These are phyloP conservation scores for Guyanaporus albipodus DNA, from an alignment of 768 basidiomycete genomes.

Conservation along the genomic window DNA sequence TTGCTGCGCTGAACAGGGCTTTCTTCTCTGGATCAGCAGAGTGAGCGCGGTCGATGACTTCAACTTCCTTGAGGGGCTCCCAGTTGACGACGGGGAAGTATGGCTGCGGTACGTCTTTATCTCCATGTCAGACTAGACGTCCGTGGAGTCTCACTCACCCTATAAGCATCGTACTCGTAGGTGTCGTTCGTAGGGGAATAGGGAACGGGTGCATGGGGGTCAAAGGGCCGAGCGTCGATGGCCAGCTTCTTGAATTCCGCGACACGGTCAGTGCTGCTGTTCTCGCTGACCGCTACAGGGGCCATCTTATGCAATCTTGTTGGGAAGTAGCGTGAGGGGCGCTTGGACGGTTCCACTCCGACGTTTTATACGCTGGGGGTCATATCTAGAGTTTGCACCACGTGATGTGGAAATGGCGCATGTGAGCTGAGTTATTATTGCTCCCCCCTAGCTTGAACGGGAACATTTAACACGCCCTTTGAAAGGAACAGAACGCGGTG, in stretches of 20 bases:
- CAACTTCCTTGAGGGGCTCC: conserved; percentile 55
- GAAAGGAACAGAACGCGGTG: too few species aligned
- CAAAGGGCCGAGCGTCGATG: conserved; percentile 44
- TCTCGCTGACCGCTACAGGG: conserved; percentile 44
- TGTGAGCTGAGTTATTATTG: conserved; percentile 15
- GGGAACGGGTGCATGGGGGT: conserved; percentile 58
- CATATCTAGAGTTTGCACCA: conserved; percentile 8
- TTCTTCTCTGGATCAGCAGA: conserved; percentile 68
- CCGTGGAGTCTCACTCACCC: conserved; percentile 35
- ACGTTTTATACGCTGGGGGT: conserved; percentile 15
- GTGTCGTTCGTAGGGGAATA: conserved; percentile 46
- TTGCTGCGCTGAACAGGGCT: conserved; percentile 57
- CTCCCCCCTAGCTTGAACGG: conserved; percentile 5
- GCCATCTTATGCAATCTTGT: conserved; percentile 37
- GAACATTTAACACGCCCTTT: background rate
- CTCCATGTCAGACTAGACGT: background rate
- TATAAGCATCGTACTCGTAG: conserved; percentile 58
- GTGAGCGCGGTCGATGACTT: conserved; percentile 65
- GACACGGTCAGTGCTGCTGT: conserved; percentile 18
- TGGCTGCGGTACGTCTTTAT: conserved; percentile 41
- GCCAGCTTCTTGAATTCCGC: conserved; percentile 24
- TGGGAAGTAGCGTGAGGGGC: background rate
- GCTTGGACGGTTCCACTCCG: background rate
- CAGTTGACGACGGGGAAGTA: conserved; percentile 59
- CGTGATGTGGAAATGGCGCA: conserved; percentile 15